Base-by-base conservation (phyloP, 352 stramenopile genomes). In the Phytopythium vexans region DNA sequence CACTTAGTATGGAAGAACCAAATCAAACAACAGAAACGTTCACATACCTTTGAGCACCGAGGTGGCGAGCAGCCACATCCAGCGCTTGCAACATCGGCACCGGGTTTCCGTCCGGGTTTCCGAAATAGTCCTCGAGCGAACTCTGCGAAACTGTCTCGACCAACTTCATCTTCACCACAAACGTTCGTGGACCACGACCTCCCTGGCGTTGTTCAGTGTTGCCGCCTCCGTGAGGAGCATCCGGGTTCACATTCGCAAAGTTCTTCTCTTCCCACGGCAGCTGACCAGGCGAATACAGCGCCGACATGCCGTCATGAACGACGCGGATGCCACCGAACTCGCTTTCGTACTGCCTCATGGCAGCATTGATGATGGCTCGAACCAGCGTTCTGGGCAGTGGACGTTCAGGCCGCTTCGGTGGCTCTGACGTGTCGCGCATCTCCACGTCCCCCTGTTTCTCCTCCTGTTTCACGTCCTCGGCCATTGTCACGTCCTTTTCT, bases 141-240 rank as follows among this genome's bases (percentile, higher is more conserved):
- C 48, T 68, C 45, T 84, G 71, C 4, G 59, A 66, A 44, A 89
- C 85, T 6, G 70, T 70, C 55, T 89, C 76, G 2, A 78, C 77
- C 3, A 79, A 58, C 54, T 88, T 88, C n/a, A 90, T 74, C 27
- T 77, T 83, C 11, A 89, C 72, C 8, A 82, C 68, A 60, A 90
- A 92, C 3, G 48, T 53, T 11, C 48, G 43, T 10, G 48, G 48
- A 3, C 36, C 16, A 14, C 48, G n/a, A 12, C 48, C 48, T 36
- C 48, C 48, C 5, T n/a, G 39, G 16, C 44, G 48, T 37, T 53
- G 48, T 3, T 35, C 15, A n/a, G 36, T 6, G 27, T 35, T 21
- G 27, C 15, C 48, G 14, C 48, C 48, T 10, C 48, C 37, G 36
- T 53, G 48, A 8, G 49, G 41, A 35, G 40, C 48, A 46, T 89